phyloP scores from a whole-genome alignment of 139 green algal genomes.

The Tetraselmis chui region DNA sequence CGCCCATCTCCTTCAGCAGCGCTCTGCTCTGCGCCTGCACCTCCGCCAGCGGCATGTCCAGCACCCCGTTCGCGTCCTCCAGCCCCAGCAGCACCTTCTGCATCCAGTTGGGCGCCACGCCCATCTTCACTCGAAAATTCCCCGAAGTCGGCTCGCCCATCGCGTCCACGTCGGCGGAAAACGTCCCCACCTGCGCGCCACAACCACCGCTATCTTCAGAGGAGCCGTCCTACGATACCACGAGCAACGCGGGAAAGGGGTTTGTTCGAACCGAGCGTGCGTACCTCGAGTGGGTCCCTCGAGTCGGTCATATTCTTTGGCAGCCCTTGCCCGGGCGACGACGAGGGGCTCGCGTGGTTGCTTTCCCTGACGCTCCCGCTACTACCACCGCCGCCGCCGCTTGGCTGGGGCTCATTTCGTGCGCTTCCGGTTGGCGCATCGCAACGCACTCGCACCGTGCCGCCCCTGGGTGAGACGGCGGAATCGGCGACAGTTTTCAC shows the following conservation, averaged over 20 bases:
- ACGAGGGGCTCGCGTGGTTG: no score
- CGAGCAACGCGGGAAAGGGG: neutral
- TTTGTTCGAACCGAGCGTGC: neutral
- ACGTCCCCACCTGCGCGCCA: neutral
- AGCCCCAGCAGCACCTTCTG: constrained; percentile 39
- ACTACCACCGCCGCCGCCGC: no score
- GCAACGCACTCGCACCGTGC: no score
- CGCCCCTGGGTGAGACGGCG: no score
- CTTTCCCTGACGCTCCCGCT: no score
- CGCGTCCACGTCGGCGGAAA: constrained; percentile 57
- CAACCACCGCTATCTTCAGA: neutral
- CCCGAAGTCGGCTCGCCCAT: constrained; percentile 64
- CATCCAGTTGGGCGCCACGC: constrained; percentile 19
- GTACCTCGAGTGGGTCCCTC: neutral
- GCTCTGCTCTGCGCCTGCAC: constrained; percentile 39
- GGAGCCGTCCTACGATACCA: no score
- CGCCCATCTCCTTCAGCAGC: constrained; percentile 1
- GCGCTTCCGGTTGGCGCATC: no score
- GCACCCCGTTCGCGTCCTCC: constrained; percentile 16
- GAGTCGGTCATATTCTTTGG: neutral
- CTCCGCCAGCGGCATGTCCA: constrained; percentile 19
- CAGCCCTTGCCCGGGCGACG: no score
- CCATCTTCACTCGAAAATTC: constrained; percentile 57
- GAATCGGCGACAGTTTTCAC: no score
- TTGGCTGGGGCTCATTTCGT: no score